A percentile compares a stretch with the other conserved stretches of the same genome.
These are phyloP conservation scores for Chamaenerion angustifolium DNA, from an alignment of 345 rosid species.

Conservation along the genomic window DNA sequence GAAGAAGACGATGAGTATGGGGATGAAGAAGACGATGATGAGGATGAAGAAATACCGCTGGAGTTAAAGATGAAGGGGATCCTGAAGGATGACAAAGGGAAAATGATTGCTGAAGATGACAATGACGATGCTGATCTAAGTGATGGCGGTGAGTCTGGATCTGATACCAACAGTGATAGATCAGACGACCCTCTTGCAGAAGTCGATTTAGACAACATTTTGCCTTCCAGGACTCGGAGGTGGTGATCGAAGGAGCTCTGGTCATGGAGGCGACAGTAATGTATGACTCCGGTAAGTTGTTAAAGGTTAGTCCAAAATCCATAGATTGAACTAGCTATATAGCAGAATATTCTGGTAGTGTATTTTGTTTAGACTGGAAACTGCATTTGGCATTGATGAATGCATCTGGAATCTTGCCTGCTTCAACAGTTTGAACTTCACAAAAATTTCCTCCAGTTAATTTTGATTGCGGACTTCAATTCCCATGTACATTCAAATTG, in stretches of 20 bases:
- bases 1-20: background rate
- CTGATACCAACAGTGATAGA: conserved; percentile 42
- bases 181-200: conserved; percentile 92
- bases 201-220: conserved; percentile 86
- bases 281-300: background rate
- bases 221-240: conserved; percentile 75
- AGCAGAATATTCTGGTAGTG: no score
- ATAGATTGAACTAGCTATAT: background rate
- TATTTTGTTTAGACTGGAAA: no score
- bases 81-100: conserved; percentile 19
- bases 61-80: conserved; percentile 17
- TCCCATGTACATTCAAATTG: no score
- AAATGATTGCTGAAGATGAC: conserved; percentile 20
- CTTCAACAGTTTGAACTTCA: no score
- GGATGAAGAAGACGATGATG: background rate
- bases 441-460: no score
- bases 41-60: conserved; percentile 1
- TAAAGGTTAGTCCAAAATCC: background rate
- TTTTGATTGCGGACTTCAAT: no score
- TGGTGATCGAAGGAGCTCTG: conserved; percentile 9
- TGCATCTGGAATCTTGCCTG: no score
- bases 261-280: conserved; percentile 15
- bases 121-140: conserved; percentile 28
- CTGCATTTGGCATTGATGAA: no score
- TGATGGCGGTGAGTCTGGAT: conserved; percentile 21